Evolutionary conservation across 805 yeast species (phyloP).

Genomic region (Cyberlindnera samutprakarnensis): DNA sequence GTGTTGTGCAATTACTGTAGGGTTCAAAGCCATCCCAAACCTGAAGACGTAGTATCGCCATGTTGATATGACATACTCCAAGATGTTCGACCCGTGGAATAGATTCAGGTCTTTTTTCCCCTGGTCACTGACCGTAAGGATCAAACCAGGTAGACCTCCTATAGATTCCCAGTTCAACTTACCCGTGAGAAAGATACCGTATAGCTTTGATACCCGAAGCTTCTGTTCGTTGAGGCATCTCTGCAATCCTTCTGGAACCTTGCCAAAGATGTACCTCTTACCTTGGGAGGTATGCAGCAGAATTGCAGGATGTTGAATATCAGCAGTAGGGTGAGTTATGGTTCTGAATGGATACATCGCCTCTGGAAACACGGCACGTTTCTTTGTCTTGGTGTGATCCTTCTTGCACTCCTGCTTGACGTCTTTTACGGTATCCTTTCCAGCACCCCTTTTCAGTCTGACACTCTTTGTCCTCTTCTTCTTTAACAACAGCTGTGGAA

Average conservation of each 20-base stretch:
- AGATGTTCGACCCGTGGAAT: conserved; percentile 39
- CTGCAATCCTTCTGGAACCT: conserved; percentile 81
- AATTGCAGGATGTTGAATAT: conserved; percentile 49
- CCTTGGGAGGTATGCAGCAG: conserved; percentile 32
- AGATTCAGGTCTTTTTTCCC: conserved; percentile 53
- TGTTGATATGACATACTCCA: conserved; percentile 57
- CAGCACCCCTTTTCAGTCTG: background rate
- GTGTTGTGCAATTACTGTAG: conserved; percentile 20
- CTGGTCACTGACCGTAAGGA: conserved; percentile 76
- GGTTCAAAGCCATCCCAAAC: conserved; percentile 49
- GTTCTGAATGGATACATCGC: conserved; percentile 44
- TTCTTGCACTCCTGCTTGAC: background rate
- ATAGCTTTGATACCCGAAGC: conserved; percentile 47
- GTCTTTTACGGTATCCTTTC: background rate
- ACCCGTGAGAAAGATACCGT: conserved; percentile 73
- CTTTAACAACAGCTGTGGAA: background rate
- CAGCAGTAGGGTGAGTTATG: conserved; percentile 55
- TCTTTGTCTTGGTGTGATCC: background rate
- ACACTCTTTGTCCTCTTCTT: background rate
- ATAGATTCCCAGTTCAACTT: conserved; percentile 65
- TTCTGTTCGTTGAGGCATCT: conserved; percentile 59
- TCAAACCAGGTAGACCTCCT: conserved; percentile 90
- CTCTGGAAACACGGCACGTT: conserved; percentile 4
- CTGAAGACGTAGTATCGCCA: conserved; percentile 88
- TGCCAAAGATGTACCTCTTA: conserved; percentile 61